Base-by-base conservation (phyloP, 371 early-diverging fungal species). In the Actinomortierella wolfii region DNA sequence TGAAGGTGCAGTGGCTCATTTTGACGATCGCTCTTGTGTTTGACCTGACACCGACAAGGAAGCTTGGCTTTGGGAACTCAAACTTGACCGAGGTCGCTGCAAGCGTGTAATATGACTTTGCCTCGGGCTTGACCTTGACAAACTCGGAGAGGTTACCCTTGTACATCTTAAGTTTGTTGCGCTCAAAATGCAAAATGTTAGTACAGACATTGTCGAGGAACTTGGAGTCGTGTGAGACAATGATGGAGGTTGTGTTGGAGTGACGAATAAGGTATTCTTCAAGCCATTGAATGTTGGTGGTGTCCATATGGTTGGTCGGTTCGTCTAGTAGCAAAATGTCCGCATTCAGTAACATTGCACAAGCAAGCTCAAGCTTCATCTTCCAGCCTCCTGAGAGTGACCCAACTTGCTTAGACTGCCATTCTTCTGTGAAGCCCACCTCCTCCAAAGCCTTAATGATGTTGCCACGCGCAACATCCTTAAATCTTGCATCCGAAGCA, bases 221-320 rank as follows among this genome's bases (percentile, higher is more conserved):
- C 46, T 86, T 83, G 49, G 90, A 90, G 82, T 94, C 94, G 84
- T 96, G 94, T 39, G 94, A 94, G 17, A 94, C 94, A 57, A 96
- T 87, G 76, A 96, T 82, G 52, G 83, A 87, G 15, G 94, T 94
- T 53, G 91, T 83, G 54, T 89, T 84, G 56, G 84, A 83, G 59
- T 87, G 83, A 53, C 83, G 79, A 59, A 81, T 78, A 25, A 94
- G 83, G 68, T 91, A 91, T 70, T 92, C 84, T 67, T 92, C 91
- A 24, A 95, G 78, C 93, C 92, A 95, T 28, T 84, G 85, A 54
- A 91, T 88, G 76, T 92, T 92, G 56, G 76, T 80, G 43, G 86
- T 89, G 77, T 95, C 94, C 86, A 95, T 81, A 79, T 94, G 94
- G 80, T 95, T 94, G 44, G 95, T 95, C 49, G 96, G 96, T 79